phyloP scores from a whole-genome alignment of 1,284 basidiomycete species.

The Boletus coffeatus region DNA sequence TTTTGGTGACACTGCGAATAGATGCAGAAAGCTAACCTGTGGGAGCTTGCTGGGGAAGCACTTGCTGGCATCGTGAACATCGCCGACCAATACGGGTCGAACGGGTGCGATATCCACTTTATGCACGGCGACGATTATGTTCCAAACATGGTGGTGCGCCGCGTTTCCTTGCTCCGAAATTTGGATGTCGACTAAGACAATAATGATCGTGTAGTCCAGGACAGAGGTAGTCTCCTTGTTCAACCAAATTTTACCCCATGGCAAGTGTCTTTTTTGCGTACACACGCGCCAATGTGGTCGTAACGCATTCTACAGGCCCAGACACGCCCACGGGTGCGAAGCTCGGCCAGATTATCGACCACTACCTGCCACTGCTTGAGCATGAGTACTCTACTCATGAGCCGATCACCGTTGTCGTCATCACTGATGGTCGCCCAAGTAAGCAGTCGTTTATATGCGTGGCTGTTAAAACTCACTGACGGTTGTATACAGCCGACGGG shows the following conservation, averaged over 20 bases:
- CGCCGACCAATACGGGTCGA: no score
- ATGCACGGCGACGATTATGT: constrained; percentile 3
- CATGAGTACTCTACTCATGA: constrained; percentile 27
- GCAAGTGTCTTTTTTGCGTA: no score
- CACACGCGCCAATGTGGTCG: no score
- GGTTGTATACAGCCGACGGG: constrained; percentile 37
- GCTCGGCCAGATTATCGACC: constrained; percentile 19
- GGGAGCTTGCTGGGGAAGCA: no score
- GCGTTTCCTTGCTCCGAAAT: background rate
- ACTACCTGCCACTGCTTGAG: constrained; percentile 38
- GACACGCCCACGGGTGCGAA: no score
- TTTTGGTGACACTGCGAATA: no score
- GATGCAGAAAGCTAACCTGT: no score
- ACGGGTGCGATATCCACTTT: no score
- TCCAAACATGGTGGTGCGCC: no score
- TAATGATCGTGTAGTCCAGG: constrained; percentile 13
- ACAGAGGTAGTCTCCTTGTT: background rate
- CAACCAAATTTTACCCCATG: background rate
- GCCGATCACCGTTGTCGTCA: constrained; percentile 40
- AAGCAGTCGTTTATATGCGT: constrained; percentile 11
- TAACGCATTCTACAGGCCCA: no score
- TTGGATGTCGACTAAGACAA: no score
- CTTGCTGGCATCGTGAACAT: no score
- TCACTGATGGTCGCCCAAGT: constrained; percentile 49
- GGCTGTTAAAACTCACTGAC: background rate